Conservation (phyloP, 441 rosid genomes). For the Erodium trifolium region DNA sequence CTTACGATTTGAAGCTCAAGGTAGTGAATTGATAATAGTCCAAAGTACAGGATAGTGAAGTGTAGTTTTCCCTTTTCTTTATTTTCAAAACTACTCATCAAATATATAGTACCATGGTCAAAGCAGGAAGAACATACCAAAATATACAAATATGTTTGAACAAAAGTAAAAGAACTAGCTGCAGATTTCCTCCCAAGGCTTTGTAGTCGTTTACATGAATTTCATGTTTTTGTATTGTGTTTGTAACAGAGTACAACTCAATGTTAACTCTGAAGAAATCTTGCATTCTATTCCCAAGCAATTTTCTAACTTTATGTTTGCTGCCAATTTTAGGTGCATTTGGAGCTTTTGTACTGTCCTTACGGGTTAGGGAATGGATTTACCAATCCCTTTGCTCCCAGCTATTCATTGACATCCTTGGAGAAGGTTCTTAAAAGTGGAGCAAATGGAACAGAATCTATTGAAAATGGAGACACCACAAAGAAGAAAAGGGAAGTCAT, state of each 20-base stretch:
- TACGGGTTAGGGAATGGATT: conserved; percentile 20
- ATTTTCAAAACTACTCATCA: not conserved
- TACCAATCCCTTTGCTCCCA: conserved; percentile 19
- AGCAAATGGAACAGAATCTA: conserved; percentile 31
- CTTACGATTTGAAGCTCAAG: too few relatives aligned
- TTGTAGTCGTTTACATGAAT: not conserved
- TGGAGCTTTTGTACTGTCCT: conserved; percentile 27
- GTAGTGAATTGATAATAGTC: too few relatives aligned
- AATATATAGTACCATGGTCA: not conserved
- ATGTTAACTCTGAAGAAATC: not conserved
- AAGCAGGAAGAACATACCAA: not conserved
- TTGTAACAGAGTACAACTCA: not conserved
- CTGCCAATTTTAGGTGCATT: conserved; percentile 18
- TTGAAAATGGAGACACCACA: conserved; percentile 30
- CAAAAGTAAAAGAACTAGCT: not conserved
- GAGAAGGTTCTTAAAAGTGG: conserved; percentile 29
- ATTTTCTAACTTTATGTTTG: not conserved
- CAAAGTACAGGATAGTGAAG: too few relatives aligned
- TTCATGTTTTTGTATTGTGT: not conserved
- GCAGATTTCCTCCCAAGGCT: not conserved
- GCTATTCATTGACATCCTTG: conserved; percentile 23
- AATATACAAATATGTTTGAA: not conserved
- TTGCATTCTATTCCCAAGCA: not conserved
- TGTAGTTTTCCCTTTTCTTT: not conserved
- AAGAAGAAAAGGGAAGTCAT: conserved; percentile 61